Evolutionary conservation across 805 yeast species (phyloP), one percentile per base, ranked within the genome.

Genomic region (Pichia nakasei): DNA sequence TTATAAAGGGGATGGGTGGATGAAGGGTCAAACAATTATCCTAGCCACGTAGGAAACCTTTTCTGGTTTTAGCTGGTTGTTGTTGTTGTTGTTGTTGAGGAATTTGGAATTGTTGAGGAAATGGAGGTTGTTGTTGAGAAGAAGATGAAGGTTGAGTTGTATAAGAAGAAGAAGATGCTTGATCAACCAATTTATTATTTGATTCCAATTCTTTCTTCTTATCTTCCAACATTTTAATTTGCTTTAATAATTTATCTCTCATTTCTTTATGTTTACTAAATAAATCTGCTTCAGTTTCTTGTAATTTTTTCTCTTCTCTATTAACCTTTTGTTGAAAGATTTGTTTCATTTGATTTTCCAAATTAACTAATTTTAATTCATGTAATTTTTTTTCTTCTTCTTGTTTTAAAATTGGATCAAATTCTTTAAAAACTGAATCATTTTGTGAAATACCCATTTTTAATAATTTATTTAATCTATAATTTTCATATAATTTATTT

Each of bases 291-390:
- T 93, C 98, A 38, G 96, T 86, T 68, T 86, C 85, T 69, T 89
- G 96, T 60, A 93, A 76, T 70, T 91, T 91, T 75, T 88, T 86
- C 67, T 93, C 99, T 79, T 93, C 94, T 67, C 89, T 96, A 47
- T 83, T 71, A 27, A 93, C 98, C 70, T 93, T 93, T 60, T 85
- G 93, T 68, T 89, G 95, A 79, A 93, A 93, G 44, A 93, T 95
- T 22, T 81, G 73, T 69, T 91, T 89, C 97, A 93, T 88, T 67
- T 93, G 97, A 35, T 87, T 77, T 69, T 93, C 97, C 82, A 93
- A 78, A 70, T 86, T 87, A 46, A 89, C 83, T 56, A 93, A 73
- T 61, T 91, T 88, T 49, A 95, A 95, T 68, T 87, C 96, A 63
- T 93, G 97, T 59, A 86, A 73, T 31, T 83, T 81, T 58, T 85